phyloP scores from a whole-genome alignment of 1,139 yeast species.

The Tardiomyces digboiensis region DNA sequence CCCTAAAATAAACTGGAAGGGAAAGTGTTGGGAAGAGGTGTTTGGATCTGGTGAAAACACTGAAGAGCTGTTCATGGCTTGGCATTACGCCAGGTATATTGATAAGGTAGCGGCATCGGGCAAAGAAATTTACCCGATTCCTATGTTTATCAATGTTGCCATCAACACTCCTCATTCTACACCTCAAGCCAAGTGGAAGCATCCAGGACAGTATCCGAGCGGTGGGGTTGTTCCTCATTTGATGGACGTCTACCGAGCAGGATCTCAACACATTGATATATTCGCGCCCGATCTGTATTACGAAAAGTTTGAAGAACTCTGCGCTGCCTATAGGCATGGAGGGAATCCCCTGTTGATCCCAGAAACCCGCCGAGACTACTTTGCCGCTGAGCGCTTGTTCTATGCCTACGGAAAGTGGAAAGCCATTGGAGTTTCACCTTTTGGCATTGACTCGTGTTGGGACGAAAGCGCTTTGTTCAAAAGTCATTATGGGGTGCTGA shows the following conservation, averaged over 20 bases:
- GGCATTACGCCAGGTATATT: constrained; percentile 7
- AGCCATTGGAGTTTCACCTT: constrained; percentile 9
- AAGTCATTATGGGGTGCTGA: constrained; percentile 5
- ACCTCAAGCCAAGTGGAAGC: not conserved
- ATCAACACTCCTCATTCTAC: constrained; percentile 4
- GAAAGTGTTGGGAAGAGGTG: constrained; percentile 6
- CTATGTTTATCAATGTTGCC: constrained; percentile 6
- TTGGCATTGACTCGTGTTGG: constrained; percentile 7
- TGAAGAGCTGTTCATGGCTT: constrained; percentile 10
- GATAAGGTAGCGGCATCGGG: constrained; percentile 7
- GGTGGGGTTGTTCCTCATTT: constrained; percentile 8
- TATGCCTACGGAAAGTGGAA: constrained; percentile 6
- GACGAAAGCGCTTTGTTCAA: constrained; percentile 5
- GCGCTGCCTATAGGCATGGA: constrained; percentile 5
- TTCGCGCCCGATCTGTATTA: constrained; percentile 6
- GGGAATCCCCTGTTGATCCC: constrained; percentile 6
- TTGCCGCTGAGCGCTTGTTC: constrained; percentile 5
- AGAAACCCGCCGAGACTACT: constrained; percentile 6
- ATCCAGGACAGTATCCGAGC: constrained; percentile 8
- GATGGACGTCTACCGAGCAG: constrained; percentile 7
- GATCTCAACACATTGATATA: constrained; percentile 3
- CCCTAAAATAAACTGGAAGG: not conserved
- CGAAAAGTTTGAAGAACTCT: constrained; percentile 5
- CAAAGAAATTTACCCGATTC: constrained; percentile 3
- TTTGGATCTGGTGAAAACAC: constrained; percentile 7